Evolutionary conservation across 805 yeast genomes (phyloP), one percentile per base, ranked within the genome.

Genomic region (Metschnikowia picachoensis): DNA sequence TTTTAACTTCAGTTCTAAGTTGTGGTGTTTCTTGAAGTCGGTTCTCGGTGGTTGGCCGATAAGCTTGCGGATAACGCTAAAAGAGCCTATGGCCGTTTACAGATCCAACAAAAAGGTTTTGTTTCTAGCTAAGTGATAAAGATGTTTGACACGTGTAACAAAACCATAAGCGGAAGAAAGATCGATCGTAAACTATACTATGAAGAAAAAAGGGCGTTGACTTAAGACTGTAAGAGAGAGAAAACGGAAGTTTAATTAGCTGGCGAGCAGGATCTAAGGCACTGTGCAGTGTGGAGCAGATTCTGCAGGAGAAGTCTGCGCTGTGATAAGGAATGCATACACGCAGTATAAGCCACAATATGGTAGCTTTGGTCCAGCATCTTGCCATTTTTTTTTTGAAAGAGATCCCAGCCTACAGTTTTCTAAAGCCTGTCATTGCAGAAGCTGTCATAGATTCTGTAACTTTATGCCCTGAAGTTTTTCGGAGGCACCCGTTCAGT

Each of bases 221-320:
- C 29, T 37, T 8, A 28, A 33, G 16, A 17, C 25, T 25, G n/a
- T 28, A 15, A 37, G 28, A 12, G 28, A 31, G 2, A 28, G 17
- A 16, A 17, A 8, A 27, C 13, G 15, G 20, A 35, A 41, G 44
- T 35, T 30, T 35, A 41, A 41, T 35, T 28, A 16, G 20, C 20
- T 17, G 30, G 35, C 16, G 35, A 27, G 20, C 35, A 41, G 32
- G 40, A 35, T 29, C 8, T 14, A 30, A 35, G 41, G 37, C 37
- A 43, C 46, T 30, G 32, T 43, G 37, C 37, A 43, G 41, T 30
- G 32, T 43, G 46, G 46, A 43, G 46, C 40, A 41, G 45, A 36
- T 37, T 28, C 36, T 43, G 41, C 37, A 35, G 37, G 29, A 14
- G 33, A 36, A 27, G 30, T 15, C 14, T 44, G 47, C 47, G 43